These are phyloP conservation scores for Plasmodium knowlesi DNA, from an alignment of 169 alveolate genomes.

Conservation along the genomic window DNA sequence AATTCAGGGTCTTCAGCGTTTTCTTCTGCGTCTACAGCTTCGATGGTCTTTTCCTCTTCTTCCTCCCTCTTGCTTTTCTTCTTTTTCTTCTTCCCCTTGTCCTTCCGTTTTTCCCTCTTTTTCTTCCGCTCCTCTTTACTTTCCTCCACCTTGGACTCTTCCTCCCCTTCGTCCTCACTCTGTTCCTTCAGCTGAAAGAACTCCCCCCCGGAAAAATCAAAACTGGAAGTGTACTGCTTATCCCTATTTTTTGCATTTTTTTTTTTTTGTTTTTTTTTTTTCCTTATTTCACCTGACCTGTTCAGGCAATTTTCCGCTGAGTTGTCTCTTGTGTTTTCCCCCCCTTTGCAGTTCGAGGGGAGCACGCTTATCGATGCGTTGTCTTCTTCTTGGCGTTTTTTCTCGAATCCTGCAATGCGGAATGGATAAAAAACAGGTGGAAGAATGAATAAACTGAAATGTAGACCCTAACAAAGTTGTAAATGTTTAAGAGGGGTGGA, in stretches of 20 bases:
- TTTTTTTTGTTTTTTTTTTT: neutral
- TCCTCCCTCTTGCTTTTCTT: neutral
- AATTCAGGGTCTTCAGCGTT: neutral
- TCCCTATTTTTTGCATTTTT: neutral
- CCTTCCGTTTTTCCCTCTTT: neutral
- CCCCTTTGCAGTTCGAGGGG: neutral
- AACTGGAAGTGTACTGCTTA: neutral
- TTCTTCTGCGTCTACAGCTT: neutral
- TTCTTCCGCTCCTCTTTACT: neutral
- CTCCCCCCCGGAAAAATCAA: neutral
- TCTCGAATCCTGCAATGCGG: neutral
- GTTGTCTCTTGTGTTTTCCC: neutral
- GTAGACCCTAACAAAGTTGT: neutral
- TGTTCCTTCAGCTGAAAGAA: conserved; percentile 1
- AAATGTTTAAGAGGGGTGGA: neutral
- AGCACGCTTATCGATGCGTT: neutral
- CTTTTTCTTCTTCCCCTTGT: neutral
- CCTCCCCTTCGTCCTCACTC: neutral
- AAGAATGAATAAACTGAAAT: neutral
- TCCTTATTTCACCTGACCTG: neutral
- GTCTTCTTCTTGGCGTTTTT: neutral
- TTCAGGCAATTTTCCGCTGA: neutral
- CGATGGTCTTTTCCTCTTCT: neutral
- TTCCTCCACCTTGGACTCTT: neutral
- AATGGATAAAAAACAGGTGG: neutral